Percentiles rank a stretch among this genome's conserved stretches.
Evolutionary conservation across 768 basidiomycete genomes (phyloP).

Genomic region (Suillus weaverae): DNA sequence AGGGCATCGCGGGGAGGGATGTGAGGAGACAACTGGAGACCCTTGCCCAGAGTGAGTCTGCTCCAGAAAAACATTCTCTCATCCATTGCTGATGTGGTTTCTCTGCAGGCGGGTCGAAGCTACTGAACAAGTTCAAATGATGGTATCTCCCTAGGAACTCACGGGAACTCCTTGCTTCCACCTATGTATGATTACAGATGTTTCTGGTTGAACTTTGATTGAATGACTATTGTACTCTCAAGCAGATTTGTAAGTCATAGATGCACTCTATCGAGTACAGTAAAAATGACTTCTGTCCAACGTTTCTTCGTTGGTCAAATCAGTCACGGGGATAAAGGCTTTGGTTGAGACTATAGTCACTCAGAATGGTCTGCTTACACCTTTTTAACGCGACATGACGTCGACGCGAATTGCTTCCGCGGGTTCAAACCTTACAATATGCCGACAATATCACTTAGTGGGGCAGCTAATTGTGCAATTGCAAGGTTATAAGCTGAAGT

Average conservation of each 20-base stretch:
- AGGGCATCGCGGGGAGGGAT: conserved; percentile 54
- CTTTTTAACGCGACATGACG: too few species aligned
- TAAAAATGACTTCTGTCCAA: neutral
- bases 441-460: too few species aligned
- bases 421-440: too few species aligned
- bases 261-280: neutral
- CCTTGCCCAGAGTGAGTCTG: conserved; percentile 53
- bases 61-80: conserved; percentile 10
- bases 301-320: neutral
- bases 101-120: conserved; percentile 11
- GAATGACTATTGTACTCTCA: too few species aligned
- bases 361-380: neutral
- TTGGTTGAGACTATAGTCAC: neutral
- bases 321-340: neutral
- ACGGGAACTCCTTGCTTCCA: neutral
- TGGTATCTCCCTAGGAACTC: neutral
- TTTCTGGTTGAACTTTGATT: neutral
- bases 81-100: neutral
- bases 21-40: conserved; percentile 50
- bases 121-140: conserved; percentile 18
- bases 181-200: neutral
- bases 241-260: neutral
- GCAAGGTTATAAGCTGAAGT: too few species aligned
- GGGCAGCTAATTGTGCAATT: too few species aligned
- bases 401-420: too few species aligned